These are phyloP conservation scores for Berkeleyomyces basicola DNA, from an alignment of 2,329 filamentous ascomycete genomes.

Conservation along the genomic window DNA sequence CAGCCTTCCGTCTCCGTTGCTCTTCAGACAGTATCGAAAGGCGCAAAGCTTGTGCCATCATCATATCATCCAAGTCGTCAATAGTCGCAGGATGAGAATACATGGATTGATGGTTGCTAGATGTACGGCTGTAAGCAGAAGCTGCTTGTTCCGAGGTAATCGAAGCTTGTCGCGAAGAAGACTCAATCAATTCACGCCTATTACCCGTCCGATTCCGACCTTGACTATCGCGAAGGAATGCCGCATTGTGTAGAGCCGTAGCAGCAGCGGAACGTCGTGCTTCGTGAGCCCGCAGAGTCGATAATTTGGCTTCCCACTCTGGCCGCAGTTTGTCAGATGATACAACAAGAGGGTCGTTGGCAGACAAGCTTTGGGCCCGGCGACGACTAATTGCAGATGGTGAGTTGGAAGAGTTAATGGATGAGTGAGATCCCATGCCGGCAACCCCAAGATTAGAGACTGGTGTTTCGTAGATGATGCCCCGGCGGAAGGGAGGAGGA, in stretches of 20 bases:
- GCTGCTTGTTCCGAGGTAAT: background rate
- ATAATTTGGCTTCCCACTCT: conserved; percentile 84
- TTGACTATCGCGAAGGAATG: conserved; percentile 59
- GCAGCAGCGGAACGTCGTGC: conserved; percentile 79
- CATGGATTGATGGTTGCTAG: background rate
- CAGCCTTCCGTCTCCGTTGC: conserved; percentile 71
- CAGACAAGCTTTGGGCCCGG: conserved; percentile 50
- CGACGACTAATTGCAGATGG: conserved; percentile 26
- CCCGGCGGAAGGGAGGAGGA: conserved; percentile 72
- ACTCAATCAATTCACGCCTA: background rate
- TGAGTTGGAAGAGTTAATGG: conserved; percentile 44
- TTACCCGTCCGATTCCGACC: background rate
- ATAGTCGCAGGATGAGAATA: conserved; percentile 21
- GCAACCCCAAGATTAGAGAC: conserved; percentile 40
- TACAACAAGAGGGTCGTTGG: conserved; percentile 69
- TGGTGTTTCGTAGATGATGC: conserved; percentile 45
- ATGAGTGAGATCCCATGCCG: conserved; percentile 76
- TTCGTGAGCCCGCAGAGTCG: conserved; percentile 68
- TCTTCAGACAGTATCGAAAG: conserved; percentile 85
- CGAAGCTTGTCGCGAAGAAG: background rate
- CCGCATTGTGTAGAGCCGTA: conserved; percentile 84
- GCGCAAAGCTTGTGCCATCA: conserved; percentile 95
- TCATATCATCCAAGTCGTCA: conserved; percentile 89
- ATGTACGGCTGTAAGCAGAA: background rate
- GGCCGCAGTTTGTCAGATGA: conserved; percentile 85